Evolutionary conservation across 352 stramenopile species (phyloP).

Genomic region (Pythium aquatile): DNA sequence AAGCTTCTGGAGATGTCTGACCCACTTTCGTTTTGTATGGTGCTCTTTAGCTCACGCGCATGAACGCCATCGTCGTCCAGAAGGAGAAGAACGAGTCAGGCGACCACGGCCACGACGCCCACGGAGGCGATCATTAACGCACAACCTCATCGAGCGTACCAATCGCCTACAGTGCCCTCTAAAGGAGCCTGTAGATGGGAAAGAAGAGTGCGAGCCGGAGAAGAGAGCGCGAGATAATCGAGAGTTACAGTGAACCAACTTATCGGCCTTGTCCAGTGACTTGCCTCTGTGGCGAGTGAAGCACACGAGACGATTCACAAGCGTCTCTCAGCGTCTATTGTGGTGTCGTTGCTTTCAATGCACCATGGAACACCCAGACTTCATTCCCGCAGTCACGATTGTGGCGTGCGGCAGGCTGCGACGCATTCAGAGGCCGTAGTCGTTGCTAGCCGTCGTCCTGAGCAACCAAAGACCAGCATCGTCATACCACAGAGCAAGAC

Average conservation of each 20-base stretch:
- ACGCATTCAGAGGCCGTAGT: too few relatives aligned
- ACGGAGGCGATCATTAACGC: slow-evolving; percentile 31
- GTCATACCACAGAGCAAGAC: too few relatives aligned
- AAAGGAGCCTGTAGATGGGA: background rate
- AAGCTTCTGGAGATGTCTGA: background rate
- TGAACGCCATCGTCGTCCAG: slow-evolving; percentile 81
- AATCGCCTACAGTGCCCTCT: background rate
- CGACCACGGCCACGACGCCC: slow-evolving; percentile 33
- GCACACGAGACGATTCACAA: too few relatives aligned
- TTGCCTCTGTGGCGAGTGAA: background rate
- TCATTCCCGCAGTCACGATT: too few relatives aligned
- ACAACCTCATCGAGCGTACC: background rate
- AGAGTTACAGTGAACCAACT: background rate
- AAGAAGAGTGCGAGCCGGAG: slow-evolving; percentile 1
- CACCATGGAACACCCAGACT: too few relatives aligned
- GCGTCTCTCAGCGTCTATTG: too few relatives aligned
- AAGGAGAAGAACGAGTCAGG: slow-evolving; percentile 70
- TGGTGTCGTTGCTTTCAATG: too few relatives aligned
- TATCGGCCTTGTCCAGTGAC: background rate
- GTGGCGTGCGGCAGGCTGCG: too few relatives aligned
- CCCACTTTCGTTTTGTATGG: slow-evolving; percentile 11
- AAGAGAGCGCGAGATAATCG: slow-evolving; percentile 2
- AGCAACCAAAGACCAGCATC: too few relatives aligned
- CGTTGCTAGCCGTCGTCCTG: too few relatives aligned
- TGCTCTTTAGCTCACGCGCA: slow-evolving; percentile 60